Conservation (phyloP, 495 filamentous ascomycete species). For the Delitschia confertaspora region DNA sequence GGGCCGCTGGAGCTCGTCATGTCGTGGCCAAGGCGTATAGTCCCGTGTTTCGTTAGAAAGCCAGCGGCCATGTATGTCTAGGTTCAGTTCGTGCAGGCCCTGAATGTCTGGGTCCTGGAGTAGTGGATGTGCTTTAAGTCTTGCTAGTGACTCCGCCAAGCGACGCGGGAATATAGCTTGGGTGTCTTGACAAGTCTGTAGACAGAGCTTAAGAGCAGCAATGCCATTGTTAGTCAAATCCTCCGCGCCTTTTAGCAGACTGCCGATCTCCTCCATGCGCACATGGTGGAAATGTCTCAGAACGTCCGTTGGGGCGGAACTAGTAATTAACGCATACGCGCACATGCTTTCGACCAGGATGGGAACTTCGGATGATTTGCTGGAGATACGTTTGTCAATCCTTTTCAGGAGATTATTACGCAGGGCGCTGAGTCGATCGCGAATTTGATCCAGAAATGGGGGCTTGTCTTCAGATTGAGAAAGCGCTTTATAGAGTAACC, state of each 20-base stretch:
- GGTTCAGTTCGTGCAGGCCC: slow-evolving; percentile 56
- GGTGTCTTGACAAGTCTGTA: slow-evolving; percentile 66
- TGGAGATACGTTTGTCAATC: slow-evolving; percentile 59
- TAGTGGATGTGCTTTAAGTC: slow-evolving; percentile 59
- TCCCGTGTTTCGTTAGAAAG: slow-evolving; percentile 73
- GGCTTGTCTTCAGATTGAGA: slow-evolving; percentile 43
- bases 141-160: slow-evolving; percentile 59
- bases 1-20: slow-evolving; percentile 63
- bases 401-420: slow-evolving; percentile 52
- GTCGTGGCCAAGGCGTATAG: slow-evolving; percentile 83
- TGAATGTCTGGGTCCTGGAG: slow-evolving; percentile 59
- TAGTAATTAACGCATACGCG: slow-evolving; percentile 76
- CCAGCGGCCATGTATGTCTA: slow-evolving; percentile 79
- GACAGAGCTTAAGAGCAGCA: slow-evolving; percentile 59
- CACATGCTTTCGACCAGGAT: slow-evolving; percentile 62
- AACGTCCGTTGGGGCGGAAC: slow-evolving; percentile 70
- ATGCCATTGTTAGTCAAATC: slow-evolving; percentile 33
- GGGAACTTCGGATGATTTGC: slow-evolving; percentile 40
- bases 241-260: slow-evolving; percentile 42
- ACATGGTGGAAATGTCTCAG: slow-evolving; percentile 73
- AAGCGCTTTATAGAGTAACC: slow-evolving; percentile 60
- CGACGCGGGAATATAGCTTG: slow-evolving; percentile 63
- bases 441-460: slow-evolving; percentile 52
- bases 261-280: slow-evolving; percentile 55
- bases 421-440: slow-evolving; percentile 52